phyloP scores from a whole-genome alignment of 2,329 filamentous ascomycete genomes.

The Colletotrichum coccodes region DNA sequence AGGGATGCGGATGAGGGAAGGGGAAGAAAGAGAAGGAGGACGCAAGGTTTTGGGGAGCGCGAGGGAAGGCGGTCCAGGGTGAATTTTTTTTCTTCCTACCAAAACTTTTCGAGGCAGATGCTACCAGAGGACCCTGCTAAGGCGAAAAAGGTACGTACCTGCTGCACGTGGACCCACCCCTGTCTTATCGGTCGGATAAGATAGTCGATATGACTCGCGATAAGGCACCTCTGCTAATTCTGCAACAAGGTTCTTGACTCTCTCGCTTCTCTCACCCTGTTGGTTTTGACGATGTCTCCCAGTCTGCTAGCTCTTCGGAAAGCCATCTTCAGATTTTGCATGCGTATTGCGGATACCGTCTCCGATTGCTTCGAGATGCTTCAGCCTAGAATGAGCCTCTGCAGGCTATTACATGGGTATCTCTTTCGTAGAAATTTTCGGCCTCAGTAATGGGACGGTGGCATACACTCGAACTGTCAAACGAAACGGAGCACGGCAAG shows the following conservation, averaged over 20 bases:
- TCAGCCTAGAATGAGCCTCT: slow-evolving; percentile 9
- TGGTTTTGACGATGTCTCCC: slow-evolving; percentile 14
- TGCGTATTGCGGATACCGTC: slow-evolving; percentile 1
- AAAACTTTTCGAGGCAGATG: slow-evolving; percentile 31
- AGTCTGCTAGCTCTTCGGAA: slow-evolving; percentile 5
- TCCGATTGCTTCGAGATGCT: not conserved
- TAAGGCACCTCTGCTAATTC: slow-evolving; percentile 23
- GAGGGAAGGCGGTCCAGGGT: slow-evolving; percentile 25
- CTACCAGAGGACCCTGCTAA: slow-evolving; percentile 26
- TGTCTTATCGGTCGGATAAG: slow-evolving; percentile 19
- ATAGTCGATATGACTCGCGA: slow-evolving; percentile 30
- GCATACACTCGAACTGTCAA: slow-evolving; percentile 17
- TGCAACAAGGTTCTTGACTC: slow-evolving; percentile 24
- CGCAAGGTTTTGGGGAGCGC: slow-evolving; percentile 25
- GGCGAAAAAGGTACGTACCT: slow-evolving; percentile 30
- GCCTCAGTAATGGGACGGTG: not conserved
- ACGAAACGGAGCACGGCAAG: not conserved
- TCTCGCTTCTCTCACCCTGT: not conserved
- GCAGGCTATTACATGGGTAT: not conserved
- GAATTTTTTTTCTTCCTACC: slow-evolving; percentile 30
- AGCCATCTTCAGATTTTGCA: slow-evolving; percentile 9
- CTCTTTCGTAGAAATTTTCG: not conserved
- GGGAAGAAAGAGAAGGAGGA: slow-evolving; percentile 20
- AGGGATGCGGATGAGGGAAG: slow-evolving; percentile 29
- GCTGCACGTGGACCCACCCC: slow-evolving; percentile 1